A percentile compares a stretch with the other conserved stretches of the same genome.
phyloP scores from a whole-genome alignment of 495 filamentous ascomycete genomes.

The Tetracladium marchalianum region DNA sequence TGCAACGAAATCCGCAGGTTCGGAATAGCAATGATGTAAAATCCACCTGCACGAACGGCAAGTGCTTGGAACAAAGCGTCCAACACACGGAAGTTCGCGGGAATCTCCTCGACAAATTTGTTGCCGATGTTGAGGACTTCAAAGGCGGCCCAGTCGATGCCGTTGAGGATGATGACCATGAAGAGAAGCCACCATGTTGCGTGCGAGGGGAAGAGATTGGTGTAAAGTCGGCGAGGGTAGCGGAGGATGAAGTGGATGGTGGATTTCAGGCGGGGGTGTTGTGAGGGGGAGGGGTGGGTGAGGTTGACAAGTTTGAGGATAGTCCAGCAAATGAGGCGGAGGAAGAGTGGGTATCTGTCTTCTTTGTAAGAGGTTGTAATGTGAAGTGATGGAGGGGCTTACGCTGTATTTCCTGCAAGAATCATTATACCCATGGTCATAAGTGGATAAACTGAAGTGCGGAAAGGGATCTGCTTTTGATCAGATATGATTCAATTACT shows the following conservation, averaged over 20 bases:
- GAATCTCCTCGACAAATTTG: conserved; percentile 43
- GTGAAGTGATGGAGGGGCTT: neutral
- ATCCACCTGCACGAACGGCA: conserved; percentile 73
- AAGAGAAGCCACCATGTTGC: conserved; percentile 75
- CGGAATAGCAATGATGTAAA: conserved; percentile 70
- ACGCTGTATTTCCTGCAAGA: conserved; percentile 72
- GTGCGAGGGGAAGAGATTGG: conserved; percentile 66
- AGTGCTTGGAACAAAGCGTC: conserved; percentile 80
- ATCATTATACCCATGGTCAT: conserved; percentile 70
- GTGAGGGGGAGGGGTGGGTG: conserved; percentile 32
- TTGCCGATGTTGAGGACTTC: conserved; percentile 74
- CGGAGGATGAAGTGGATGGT: conserved; percentile 72
- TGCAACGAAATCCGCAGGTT: conserved; percentile 62
- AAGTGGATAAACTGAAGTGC: conserved; percentile 57
- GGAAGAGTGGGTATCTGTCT: conserved; percentile 58
- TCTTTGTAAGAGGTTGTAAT: neutral
- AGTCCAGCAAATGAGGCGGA: conserved; percentile 67
- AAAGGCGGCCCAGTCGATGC: conserved; percentile 73
- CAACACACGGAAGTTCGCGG: conserved; percentile 50
- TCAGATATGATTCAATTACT: conserved; percentile 3
- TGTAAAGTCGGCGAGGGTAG: conserved; percentile 73
- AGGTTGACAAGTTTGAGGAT: conserved; percentile 24
- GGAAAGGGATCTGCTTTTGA: conserved; percentile 42
- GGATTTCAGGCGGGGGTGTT: conserved; percentile 41
- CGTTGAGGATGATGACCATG: conserved; percentile 65